Percentiles rank a stretch among this genome's conserved stretches.
phyloP scores from a whole-genome alignment of 495 filamentous ascomycete species.

The Penicillium bovifimosum region DNA sequence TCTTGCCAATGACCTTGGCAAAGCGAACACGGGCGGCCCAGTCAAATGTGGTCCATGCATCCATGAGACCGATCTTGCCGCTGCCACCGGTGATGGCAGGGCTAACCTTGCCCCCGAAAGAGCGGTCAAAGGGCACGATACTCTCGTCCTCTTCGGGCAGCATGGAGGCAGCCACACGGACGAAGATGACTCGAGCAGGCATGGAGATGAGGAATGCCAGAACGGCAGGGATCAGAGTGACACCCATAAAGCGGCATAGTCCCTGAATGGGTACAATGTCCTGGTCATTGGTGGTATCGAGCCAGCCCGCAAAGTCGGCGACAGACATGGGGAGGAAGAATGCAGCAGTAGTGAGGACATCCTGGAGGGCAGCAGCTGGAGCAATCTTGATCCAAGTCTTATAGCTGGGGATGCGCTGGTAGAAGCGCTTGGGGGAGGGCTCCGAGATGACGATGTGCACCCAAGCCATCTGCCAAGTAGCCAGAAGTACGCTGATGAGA shows the following conservation, averaged over 20 bases:
- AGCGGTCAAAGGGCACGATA: constrained; percentile 72
- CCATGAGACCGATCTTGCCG: constrained; percentile 59
- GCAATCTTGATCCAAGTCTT: constrained; percentile 44
- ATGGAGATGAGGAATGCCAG: constrained; percentile 48
- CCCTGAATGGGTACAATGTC: constrained; percentile 10
- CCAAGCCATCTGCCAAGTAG: constrained; percentile 52
- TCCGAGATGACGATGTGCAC: constrained; percentile 57
- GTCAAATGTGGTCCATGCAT: constrained; percentile 68
- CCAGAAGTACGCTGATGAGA: constrained; percentile 38
- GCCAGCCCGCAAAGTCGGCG: constrained; percentile 20
- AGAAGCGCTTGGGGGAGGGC: constrained; percentile 47
- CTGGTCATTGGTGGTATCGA: constrained; percentile 19
- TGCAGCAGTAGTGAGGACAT: constrained; percentile 27
- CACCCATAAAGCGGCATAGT: constrained; percentile 27
- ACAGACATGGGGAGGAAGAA: constrained; percentile 39
- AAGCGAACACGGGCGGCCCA: constrained; percentile 59
- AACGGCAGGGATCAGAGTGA: constrained; percentile 32
- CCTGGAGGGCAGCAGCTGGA: constrained; percentile 45
- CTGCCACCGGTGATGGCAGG: constrained; percentile 62
- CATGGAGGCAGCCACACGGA: constrained; percentile 67
- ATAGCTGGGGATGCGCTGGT: constrained; percentile 43
- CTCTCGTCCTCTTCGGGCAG: constrained; percentile 63
- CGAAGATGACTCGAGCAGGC: constrained; percentile 57
- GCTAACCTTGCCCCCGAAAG: constrained; percentile 54
- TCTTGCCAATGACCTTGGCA: constrained; percentile 63